phyloP scores from a whole-genome alignment of 2,329 filamentous ascomycete genomes.

The Chaetomiaceae sp. region DNA sequence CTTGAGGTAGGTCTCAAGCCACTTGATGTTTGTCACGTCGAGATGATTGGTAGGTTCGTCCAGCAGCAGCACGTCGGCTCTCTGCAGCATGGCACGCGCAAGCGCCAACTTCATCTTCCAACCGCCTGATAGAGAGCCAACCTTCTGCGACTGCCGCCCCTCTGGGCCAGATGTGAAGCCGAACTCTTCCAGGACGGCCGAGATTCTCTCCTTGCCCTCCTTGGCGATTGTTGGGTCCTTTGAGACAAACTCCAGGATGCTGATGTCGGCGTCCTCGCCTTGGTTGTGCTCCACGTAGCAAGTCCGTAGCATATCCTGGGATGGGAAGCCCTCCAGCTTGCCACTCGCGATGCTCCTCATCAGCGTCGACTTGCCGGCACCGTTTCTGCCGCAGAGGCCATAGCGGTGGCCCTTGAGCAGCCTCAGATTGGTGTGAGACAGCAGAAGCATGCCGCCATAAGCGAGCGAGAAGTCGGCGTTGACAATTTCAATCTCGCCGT shows the following conservation, averaged over 20 bases:
- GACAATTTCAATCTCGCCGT: conserved; percentile 92
- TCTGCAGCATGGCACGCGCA: conserved; percentile 93
- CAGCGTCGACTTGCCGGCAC: conserved; percentile 96
- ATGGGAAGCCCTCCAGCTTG: conserved; percentile 94
- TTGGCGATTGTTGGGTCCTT: conserved; percentile 83
- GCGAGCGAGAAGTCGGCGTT: conserved; percentile 97
- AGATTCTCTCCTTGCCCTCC: conserved; percentile 76
- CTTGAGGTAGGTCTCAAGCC: conserved; percentile 94
- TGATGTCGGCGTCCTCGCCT: conserved; percentile 94
- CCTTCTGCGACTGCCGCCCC: conserved; percentile 81
- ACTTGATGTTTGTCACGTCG: conserved; percentile 92
- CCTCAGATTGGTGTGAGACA: conserved; percentile 92
- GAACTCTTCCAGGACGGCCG: conserved; percentile 79
- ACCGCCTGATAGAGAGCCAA: conserved; percentile 92
- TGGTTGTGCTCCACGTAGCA: conserved; percentile 99
- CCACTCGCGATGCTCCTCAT: conserved; percentile 95
- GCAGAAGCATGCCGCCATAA: conserved; percentile 93
- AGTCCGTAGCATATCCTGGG: conserved; percentile 85
- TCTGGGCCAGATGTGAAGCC: conserved; percentile 89
- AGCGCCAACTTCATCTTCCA: conserved; percentile 99
- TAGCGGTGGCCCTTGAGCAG: conserved; percentile 96
- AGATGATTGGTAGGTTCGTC: conserved; percentile 99
- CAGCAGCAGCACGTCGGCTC: conserved; percentile 90
- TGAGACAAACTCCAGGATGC: conserved; percentile 85
- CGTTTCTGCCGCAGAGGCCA: conserved; percentile 93